A percentile compares a stretch with the other conserved stretches of the same genome.
Evolutionary conservation across 2,329 filamentous ascomycete species (phyloP).

Genomic region (Sporothrix globosa): DNA sequence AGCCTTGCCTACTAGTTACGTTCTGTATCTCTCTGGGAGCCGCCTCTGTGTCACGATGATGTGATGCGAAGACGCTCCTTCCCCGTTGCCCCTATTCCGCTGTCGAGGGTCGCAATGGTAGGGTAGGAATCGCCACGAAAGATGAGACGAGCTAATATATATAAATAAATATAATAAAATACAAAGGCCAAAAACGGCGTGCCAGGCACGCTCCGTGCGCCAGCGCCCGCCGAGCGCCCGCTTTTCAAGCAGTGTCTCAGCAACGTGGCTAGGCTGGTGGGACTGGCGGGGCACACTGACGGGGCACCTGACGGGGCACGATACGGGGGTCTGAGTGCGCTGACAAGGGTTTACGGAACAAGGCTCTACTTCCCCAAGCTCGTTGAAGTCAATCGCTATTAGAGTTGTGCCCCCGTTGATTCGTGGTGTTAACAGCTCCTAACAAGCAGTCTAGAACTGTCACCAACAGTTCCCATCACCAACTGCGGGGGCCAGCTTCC

Average conservation of each 20-base stretch:
- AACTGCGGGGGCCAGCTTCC: not conserved
- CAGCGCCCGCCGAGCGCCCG: not conserved
- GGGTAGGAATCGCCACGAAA: constrained; percentile 23
- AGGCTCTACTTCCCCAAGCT: not conserved
- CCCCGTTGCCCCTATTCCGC: constrained; percentile 7
- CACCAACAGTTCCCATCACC: not conserved
- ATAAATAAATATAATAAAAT: too few relatives aligned
- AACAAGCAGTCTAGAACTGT: not conserved
- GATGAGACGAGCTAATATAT: constrained; percentile 21
- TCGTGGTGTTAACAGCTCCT: not conserved
- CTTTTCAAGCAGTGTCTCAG: not conserved
- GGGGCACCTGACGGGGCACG: not conserved
- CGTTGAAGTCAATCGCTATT: not conserved
- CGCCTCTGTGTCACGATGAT: not conserved
- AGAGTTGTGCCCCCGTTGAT: not conserved
- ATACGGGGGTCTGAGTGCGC: not conserved
- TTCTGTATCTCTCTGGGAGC: not conserved
- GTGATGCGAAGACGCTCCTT: not conserved
- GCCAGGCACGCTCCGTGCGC: constrained; percentile 21
- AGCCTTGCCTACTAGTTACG: too few relatives aligned
- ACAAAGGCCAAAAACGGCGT: not conserved
- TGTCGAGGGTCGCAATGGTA: not conserved
- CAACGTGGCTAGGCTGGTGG: constrained; percentile 22
- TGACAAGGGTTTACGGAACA: constrained; percentile 1
- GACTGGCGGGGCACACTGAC: not conserved